phyloP scores from a whole-genome alignment of 257 asterid species.

The Solanum chmielewskii region DNA sequence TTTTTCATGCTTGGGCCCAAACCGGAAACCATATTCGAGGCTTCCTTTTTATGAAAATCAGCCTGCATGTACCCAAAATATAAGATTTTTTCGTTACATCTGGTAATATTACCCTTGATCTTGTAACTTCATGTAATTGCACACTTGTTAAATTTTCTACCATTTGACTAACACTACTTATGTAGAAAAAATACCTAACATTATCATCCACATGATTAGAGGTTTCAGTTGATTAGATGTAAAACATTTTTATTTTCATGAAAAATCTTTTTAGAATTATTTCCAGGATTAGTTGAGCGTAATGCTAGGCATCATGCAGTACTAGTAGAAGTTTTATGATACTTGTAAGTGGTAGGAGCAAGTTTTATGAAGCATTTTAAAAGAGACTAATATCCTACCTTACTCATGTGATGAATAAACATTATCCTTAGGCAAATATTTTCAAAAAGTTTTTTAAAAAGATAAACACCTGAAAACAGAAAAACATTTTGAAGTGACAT shows the following conservation, averaged over 20 bases:
- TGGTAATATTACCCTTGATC: neutral
- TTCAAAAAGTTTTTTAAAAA: neutral
- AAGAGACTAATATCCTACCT: neutral
- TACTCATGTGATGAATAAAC: neutral
- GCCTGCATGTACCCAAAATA: constrained; percentile 23
- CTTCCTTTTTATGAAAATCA: constrained; percentile 14
- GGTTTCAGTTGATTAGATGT: neutral
- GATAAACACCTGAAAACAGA: neutral
- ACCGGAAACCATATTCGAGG: constrained; percentile 8
- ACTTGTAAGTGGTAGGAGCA: neutral
- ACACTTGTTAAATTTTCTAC: neutral
- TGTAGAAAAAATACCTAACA: neutral
- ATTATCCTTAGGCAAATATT: neutral
- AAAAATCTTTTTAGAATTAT: neutral
- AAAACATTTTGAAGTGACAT: neutral
- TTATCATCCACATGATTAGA: neutral
- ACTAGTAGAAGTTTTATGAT: neutral
- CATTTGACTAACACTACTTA: neutral
- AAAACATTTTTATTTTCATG: neutral
- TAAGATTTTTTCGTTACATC: neutral
- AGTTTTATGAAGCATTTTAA: neutral
- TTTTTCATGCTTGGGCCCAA: constrained; percentile 20
- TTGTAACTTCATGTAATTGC: neutral
- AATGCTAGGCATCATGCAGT: neutral
- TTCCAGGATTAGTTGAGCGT: neutral